phyloP scores from a whole-genome alignment of 169 alveolate genomes.

The Perkinsus olseni region DNA sequence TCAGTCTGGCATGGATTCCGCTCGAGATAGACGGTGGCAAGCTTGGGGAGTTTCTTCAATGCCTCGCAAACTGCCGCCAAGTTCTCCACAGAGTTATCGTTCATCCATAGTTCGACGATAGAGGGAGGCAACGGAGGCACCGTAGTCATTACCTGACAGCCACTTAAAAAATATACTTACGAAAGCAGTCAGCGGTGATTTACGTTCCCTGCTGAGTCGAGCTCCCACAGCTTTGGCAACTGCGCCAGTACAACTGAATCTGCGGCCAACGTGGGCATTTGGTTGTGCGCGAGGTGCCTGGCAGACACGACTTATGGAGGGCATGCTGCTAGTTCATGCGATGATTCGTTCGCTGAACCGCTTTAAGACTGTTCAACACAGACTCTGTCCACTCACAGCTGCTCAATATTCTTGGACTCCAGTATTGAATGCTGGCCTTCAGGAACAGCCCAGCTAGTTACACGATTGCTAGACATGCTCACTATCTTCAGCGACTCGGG shows the following conservation, averaged over 20 bases:
- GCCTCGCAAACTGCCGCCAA: not conserved
- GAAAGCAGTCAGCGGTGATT: not conserved
- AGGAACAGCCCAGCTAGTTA: not conserved
- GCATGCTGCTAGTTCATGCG: too few relatives aligned
- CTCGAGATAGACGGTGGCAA: not conserved
- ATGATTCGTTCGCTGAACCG: too few relatives aligned
- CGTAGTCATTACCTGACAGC: not conserved
- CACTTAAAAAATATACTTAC: not conserved
- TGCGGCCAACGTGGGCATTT: not conserved
- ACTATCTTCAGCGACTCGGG: not conserved
- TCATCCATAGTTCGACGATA: not conserved
- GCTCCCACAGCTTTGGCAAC: not conserved
- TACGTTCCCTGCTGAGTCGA: not conserved
- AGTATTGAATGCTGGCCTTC: not conserved
- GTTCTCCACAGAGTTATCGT: not conserved
- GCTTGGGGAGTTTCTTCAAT: not conserved
- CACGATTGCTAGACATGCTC: not conserved
- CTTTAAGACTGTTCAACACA: too few relatives aligned
- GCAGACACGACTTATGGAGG: not conserved
- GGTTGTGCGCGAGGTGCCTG: not conserved
- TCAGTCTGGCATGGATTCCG: not conserved
- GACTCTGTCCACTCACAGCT: not conserved
- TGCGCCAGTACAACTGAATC: not conserved
- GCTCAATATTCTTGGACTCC: not conserved
- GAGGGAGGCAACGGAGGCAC: not conserved